phyloP scores from a whole-genome alignment of 2,329 filamentous ascomycete species.

The Septoria linicola region DNA sequence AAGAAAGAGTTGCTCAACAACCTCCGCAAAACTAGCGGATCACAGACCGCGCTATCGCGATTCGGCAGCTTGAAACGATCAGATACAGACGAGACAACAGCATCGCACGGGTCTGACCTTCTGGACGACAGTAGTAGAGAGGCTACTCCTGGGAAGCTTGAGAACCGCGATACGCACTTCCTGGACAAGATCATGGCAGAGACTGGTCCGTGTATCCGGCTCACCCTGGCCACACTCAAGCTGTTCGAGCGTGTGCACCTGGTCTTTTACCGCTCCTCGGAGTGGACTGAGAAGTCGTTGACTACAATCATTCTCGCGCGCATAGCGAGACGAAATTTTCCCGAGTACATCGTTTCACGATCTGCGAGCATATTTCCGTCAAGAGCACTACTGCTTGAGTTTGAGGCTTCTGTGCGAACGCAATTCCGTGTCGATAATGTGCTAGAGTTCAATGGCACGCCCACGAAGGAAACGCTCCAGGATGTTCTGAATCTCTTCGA shows the following conservation, averaged over 20 bases:
- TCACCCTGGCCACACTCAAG: conserved; percentile 69
- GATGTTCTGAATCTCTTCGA: conserved; percentile 71
- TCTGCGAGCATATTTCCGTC: conserved; percentile 86
- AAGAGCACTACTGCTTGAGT: conserved; percentile 74
- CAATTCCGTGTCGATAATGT: conserved; percentile 80
- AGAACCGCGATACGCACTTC: conserved; percentile 72
- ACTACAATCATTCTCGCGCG: conserved; percentile 93
- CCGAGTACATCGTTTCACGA: conserved; percentile 83
- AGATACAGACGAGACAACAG: conserved; percentile 57
- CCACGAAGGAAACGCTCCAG: conserved; percentile 63
- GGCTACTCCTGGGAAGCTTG: conserved; percentile 43
- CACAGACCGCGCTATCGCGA: conserved; percentile 68
- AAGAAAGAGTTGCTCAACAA: conserved; percentile 76
- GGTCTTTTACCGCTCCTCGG: conserved; percentile 91
- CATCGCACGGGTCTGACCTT: conserved; percentile 44
- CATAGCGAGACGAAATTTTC: conserved; percentile 83
- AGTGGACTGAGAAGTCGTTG: conserved; percentile 96
- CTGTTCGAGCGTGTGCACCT: conserved; percentile 93
- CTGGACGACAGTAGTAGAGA: conserved; percentile 38
- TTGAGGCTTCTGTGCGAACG: conserved; percentile 78
- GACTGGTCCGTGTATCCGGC: conserved; percentile 79
- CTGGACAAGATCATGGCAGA: conserved; percentile 72
- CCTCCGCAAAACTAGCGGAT: conserved; percentile 70
- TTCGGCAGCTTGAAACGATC: conserved; percentile 66
- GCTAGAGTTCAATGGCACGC: conserved; percentile 73